phyloP scores from a whole-genome alignment of 2,329 filamentous ascomycete species.

The Ascochyta clinopodiicola region DNA sequence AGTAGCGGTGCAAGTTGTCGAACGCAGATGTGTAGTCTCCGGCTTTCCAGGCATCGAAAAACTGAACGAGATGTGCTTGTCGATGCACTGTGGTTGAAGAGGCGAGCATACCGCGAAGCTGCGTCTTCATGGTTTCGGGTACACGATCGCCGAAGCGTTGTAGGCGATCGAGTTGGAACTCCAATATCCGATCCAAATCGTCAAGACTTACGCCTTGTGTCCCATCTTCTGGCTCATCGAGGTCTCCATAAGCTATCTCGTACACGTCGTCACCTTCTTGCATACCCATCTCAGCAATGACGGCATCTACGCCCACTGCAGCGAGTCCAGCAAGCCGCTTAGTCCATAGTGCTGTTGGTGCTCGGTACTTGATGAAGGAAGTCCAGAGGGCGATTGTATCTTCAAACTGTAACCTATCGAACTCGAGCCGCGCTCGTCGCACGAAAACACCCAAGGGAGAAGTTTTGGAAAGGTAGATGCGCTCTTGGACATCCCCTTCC shows the following conservation, averaged over 20 bases:
- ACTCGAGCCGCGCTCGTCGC: constrained; percentile 78
- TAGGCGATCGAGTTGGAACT: constrained; percentile 87
- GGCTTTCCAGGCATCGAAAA: constrained; percentile 89
- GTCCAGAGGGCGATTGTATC: constrained; percentile 82
- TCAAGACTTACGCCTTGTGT: constrained; percentile 69
- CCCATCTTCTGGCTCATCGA: constrained; percentile 50
- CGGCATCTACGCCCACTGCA: constrained; percentile 61
- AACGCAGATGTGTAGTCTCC: constrained; percentile 91
- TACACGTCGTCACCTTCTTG: constrained; percentile 57
- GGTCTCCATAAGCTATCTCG: constrained; percentile 58
- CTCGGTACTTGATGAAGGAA: constrained; percentile 79
- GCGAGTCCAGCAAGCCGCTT: constrained; percentile 47
- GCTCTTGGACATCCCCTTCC: constrained; percentile 32
- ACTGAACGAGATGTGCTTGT: constrained; percentile 79
- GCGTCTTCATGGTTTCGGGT: constrained; percentile 73
- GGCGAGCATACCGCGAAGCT: constrained; percentile 72
- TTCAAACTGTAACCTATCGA: constrained; percentile 78
- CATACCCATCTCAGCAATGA: constrained; percentile 66
- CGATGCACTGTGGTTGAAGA: constrained; percentile 74
- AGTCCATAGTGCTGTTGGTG: constrained; percentile 72
- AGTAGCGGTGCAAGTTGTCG: constrained; percentile 91
- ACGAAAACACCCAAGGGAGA: constrained; percentile 86
- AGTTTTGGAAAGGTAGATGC: constrained; percentile 70
- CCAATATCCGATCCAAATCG: constrained; percentile 80
- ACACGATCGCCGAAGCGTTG: constrained; percentile 85